A percentile compares a stretch with the other conserved stretches of the same genome.
Conservation (phyloP, 768 basidiomycete genomes). For the Boletus coccyginus region DNA sequence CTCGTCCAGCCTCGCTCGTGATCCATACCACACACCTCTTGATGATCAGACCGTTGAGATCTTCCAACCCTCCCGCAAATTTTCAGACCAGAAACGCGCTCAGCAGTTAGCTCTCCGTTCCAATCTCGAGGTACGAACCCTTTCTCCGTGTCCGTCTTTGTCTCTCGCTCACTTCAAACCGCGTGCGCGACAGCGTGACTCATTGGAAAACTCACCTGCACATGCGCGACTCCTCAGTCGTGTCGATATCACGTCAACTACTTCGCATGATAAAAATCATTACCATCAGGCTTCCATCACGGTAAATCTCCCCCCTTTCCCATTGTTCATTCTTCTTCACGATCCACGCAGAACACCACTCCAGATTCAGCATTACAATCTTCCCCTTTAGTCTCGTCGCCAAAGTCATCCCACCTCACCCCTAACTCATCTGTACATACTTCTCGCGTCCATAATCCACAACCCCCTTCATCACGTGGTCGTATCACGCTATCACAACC, state of each 20-base stretch:
- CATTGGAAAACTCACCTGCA: background rate
- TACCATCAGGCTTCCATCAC: constrained; percentile 6
- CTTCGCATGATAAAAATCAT: constrained; percentile 1
- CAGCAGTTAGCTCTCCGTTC: constrained; percentile 1
- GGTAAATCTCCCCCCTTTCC: constrained; percentile 12
- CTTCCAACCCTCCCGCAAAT: background rate
- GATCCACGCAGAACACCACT: constrained; percentile 7
- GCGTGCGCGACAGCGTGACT: constrained; percentile 12
- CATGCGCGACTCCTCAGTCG: constrained; percentile 1
- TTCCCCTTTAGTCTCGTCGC: background rate
- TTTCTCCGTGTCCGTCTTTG: background rate
- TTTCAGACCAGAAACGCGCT: constrained; percentile 7
- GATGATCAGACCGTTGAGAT: background rate
- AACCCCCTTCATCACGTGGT: background rate
- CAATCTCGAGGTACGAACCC: constrained; percentile 12
- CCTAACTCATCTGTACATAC: constrained; percentile 4
- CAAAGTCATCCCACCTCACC: constrained; percentile 2
- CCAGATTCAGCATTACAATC: background rate
- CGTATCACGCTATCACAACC: background rate
- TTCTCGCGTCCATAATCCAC: constrained; percentile 4
- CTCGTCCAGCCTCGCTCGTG: constrained; percentile 11
- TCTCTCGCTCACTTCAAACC: constrained; percentile 3
- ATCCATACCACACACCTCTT: constrained; percentile 3
- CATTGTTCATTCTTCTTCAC: background rate
- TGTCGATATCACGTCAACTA: constrained; percentile 11